These are phyloP conservation scores for Xylariaceae sp. DNA, from an alignment of 2,329 filamentous ascomycete species.

Conservation along the genomic window DNA sequence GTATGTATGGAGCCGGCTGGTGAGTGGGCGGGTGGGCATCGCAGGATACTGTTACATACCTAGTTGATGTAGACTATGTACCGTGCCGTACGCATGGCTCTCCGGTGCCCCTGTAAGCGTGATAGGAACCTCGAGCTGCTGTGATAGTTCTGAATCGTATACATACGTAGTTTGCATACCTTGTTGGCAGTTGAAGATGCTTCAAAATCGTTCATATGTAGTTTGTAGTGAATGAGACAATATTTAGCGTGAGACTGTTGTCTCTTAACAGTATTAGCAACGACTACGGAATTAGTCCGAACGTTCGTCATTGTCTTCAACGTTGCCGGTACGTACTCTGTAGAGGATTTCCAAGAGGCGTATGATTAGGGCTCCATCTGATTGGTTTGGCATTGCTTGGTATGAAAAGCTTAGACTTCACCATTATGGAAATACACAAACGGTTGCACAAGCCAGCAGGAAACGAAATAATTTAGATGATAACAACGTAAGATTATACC, in stretches of 20 bases:
- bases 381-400: slow-evolving; percentile 14
- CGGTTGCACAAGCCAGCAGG: neutral
- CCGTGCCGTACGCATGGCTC: too few relatives aligned
- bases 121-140: too few relatives aligned
- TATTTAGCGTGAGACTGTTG: neutral
- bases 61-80: neutral
- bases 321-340: slow-evolving; percentile 22
- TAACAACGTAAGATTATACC: neutral
- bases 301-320: slow-evolving; percentile 19
- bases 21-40: neutral
- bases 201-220: too few relatives aligned
- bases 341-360: slow-evolving; percentile 17
- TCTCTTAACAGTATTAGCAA: too few relatives aligned
- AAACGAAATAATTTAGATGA: neutral
- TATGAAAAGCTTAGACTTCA: slow-evolving; percentile 10
- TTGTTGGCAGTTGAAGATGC: too few relatives aligned
- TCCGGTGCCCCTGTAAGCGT: too few relatives aligned
- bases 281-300: neutral
- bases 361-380: slow-evolving; percentile 14
- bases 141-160: too few relatives aligned
- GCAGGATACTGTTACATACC: neutral
- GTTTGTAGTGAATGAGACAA: neutral
- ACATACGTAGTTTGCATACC: too few relatives aligned
- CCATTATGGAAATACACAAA: neutral
- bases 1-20: neutral